These are phyloP conservation scores for Saturnispora sanitii DNA, from an alignment of 805 yeast species.

Conservation along the genomic window DNA sequence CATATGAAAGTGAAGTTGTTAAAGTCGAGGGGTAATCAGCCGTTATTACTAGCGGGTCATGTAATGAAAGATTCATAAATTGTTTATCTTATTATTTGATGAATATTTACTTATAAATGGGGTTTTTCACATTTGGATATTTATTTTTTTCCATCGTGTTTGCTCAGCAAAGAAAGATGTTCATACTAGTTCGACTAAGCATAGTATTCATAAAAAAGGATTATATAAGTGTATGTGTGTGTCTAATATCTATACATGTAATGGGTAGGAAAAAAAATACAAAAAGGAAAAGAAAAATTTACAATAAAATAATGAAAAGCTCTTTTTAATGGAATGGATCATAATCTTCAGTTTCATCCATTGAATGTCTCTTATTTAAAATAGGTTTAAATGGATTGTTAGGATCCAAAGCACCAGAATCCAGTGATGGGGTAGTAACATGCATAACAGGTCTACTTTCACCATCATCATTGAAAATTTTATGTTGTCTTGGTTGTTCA, in stretches of 20 bases:
- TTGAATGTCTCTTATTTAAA: slow-evolving; percentile 1
- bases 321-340: not conserved
- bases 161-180: not conserved
- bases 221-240: too few relatives aligned
- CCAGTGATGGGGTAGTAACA: slow-evolving; percentile 7
- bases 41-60: slow-evolving; percentile 86
- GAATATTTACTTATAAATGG: too few relatives aligned
- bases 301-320: not conserved
- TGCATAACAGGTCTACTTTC: slow-evolving; percentile 3
- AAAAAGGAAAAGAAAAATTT: not conserved
- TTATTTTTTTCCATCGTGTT: not conserved
- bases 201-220: too few relatives aligned
- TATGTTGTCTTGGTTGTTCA: not conserved
- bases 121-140: too few relatives aligned
- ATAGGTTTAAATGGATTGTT: slow-evolving; percentile 6
- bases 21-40: slow-evolving; percentile 85
- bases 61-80: slow-evolving; percentile 64
- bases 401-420: slow-evolving; percentile 5
- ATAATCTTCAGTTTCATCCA: not conserved
- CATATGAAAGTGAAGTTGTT: slow-evolving; percentile 57
- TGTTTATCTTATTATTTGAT: not conserved
- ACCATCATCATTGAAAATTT: not conserved
- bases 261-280: not conserved
- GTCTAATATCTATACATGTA: too few relatives aligned
- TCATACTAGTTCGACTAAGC: too few relatives aligned